Conservation (phyloP, 306 rosid genomes). For the Lathyrus aphaca region DNA sequence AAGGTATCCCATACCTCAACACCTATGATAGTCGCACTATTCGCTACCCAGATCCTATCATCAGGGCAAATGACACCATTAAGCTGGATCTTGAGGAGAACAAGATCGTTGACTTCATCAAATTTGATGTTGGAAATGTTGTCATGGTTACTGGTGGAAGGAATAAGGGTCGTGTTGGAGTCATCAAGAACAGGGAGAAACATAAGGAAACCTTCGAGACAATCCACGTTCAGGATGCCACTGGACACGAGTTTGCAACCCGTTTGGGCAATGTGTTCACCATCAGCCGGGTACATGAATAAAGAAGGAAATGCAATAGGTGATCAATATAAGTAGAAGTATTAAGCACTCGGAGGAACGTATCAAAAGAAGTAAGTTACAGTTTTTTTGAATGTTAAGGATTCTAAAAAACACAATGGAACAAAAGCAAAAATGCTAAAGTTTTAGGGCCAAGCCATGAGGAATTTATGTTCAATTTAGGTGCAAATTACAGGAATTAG, state of each 20-base stretch:
- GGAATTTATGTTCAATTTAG: too few species aligned
- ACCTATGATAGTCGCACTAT: slow-evolving; percentile 85
- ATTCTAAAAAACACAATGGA: too few species aligned
- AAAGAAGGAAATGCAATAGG: too few species aligned
- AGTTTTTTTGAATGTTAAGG: too few species aligned
- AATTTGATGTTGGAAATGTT: slow-evolving; percentile 76
- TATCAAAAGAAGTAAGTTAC: too few species aligned
- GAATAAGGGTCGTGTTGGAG: slow-evolving; percentile 61
- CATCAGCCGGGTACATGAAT: too few species aligned
- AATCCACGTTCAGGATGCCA: slow-evolving; percentile 37
- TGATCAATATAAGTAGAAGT: too few species aligned
- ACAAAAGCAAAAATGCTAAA: too few species aligned
- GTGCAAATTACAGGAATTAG: too few species aligned
- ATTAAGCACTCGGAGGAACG: too few species aligned
- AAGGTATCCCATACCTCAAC: slow-evolving; percentile 76
- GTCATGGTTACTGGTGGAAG: slow-evolving; percentile 86
- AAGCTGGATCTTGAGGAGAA: slow-evolving; percentile 73
- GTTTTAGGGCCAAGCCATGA: too few species aligned
- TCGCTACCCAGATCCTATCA: slow-evolving; percentile 84
- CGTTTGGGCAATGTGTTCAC: slow-evolving; percentile 73
- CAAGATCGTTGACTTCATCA: slow-evolving; percentile 70
- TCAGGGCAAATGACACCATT: slow-evolving; percentile 82
- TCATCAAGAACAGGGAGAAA: too few species aligned
- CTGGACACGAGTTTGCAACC: slow-evolving; percentile 75
- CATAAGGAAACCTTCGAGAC: slow-evolving; percentile 7